Percentiles rank a stretch among this genome's conserved stretches.
phyloP scores from a whole-genome alignment of 768 basidiomycete genomes.

The Pulveroboletus ravenelii region DNA sequence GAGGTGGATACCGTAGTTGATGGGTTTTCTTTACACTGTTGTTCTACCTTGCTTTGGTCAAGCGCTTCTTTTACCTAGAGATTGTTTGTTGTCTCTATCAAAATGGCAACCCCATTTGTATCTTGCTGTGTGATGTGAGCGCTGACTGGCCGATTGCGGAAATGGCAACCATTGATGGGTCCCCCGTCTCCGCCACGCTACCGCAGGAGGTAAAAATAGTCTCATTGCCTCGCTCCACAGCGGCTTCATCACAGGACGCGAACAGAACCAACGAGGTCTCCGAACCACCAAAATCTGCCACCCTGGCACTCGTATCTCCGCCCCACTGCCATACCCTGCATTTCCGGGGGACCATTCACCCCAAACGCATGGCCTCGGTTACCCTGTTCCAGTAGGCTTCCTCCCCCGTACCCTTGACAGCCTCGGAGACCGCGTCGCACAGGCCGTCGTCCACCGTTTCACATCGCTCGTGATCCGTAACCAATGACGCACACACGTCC shows the following conservation, averaged over 20 bases:
- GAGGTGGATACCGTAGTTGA: slow-evolving; percentile 26
- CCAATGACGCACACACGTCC: slow-evolving; percentile 48
- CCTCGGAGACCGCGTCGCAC: slow-evolving; percentile 21
- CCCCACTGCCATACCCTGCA: not conserved
- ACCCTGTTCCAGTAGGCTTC: slow-evolving; percentile 33
- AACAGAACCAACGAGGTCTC: slow-evolving; percentile 4
- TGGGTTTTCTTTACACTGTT: slow-evolving; percentile 16
- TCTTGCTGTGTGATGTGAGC: too few species aligned
- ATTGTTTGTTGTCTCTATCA: slow-evolving; percentile 3
- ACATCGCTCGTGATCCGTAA: slow-evolving; percentile 12
- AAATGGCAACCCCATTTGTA: too few species aligned
- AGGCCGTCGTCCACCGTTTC: slow-evolving; percentile 14
- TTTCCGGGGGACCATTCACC: slow-evolving; percentile 19
- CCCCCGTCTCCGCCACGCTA: slow-evolving; percentile 13
- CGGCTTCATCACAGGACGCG: not conserved
- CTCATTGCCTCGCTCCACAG: not conserved
- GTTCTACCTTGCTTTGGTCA: slow-evolving; percentile 33
- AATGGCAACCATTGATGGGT: not conserved
- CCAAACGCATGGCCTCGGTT: slow-evolving; percentile 16
- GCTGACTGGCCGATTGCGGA: slow-evolving; percentile 4
- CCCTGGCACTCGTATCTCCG: slow-evolving; percentile 2
- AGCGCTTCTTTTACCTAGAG: slow-evolving; percentile 24
- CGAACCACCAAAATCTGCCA: not conserved
- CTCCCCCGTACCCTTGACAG: slow-evolving; percentile 26
- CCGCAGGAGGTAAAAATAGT: slow-evolving; percentile 13